phyloP scores from a whole-genome alignment of 73 alveolate genomes.

The Urostyla sp. region DNA sequence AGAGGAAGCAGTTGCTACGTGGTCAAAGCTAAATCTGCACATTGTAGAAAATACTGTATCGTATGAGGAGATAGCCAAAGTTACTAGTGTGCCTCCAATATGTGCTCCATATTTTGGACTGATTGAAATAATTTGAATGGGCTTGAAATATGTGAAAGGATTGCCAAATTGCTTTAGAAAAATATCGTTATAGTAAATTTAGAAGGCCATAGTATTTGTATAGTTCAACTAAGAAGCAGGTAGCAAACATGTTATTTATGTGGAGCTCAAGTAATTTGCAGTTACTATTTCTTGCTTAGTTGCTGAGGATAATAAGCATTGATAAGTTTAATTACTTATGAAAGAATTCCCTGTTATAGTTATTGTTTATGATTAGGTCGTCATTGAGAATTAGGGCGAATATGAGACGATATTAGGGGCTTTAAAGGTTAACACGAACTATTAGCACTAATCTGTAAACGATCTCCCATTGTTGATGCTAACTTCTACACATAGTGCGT shows the following conservation, averaged over 20 bases:
- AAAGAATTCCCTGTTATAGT: slow-evolving; percentile 30
- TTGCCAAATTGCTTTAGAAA: not conserved
- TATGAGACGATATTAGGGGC: not conserved
- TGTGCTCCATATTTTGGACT: slow-evolving; percentile 18
- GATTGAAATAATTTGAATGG: not conserved
- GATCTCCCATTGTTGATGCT: slow-evolving; percentile 30
- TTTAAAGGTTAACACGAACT: not conserved
- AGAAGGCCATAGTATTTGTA: not conserved
- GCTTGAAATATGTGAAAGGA: not conserved
- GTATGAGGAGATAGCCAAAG: not conserved
- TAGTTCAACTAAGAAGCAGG: slow-evolving; percentile 6
- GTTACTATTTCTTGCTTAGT: not conserved
- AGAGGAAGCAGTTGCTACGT: slow-evolving; percentile 8
- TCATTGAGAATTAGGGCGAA: slow-evolving; percentile 4
- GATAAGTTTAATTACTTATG: not conserved
- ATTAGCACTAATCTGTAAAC: slow-evolving; percentile 4
- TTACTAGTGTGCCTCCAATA: slow-evolving; percentile 28
- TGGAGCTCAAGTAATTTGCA: not conserved
- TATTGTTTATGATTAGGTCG: not conserved
- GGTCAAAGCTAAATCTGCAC: slow-evolving; percentile 15
- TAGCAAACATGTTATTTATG: not conserved
- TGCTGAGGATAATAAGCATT: slow-evolving; percentile 22
- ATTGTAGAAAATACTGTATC: not conserved
- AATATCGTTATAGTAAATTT: not conserved
- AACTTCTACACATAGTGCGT: slow-evolving; percentile 37